Evolutionary conservation across 139 green algal genomes (phyloP).

Genomic region (Coccomyxa sp.): DNA sequence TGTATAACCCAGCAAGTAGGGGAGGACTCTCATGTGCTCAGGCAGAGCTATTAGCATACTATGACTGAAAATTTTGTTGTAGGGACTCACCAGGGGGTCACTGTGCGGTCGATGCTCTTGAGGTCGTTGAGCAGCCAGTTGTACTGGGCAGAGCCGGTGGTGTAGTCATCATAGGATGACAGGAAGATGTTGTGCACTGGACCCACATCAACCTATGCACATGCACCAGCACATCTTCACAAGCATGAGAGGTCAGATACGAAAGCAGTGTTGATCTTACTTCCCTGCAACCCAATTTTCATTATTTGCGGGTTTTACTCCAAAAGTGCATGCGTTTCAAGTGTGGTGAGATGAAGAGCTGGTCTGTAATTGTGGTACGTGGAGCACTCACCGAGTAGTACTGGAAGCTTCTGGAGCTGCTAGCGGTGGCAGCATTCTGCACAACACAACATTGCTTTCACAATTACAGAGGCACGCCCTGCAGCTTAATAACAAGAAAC

Average conservation of each 20-base stretch:
- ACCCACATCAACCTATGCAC: neutral
- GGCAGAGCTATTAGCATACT: too few species aligned
- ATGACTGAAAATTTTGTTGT: neutral
- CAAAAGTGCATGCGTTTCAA: too few species aligned
- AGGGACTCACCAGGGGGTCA: neutral
- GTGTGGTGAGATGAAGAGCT: too few species aligned
- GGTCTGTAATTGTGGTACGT: neutral
- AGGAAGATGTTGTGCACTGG: slow-evolving; percentile 12
- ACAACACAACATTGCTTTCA: too few species aligned
- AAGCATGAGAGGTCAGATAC: too few species aligned
- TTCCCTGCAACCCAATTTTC: too few species aligned
- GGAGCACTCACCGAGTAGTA: neutral
- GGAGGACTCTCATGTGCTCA: too few species aligned
- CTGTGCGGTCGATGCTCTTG: neutral
- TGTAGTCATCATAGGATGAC: slow-evolving; percentile 1
- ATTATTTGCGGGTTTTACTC: too few species aligned
- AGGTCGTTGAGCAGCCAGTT: slow-evolving; percentile 13
- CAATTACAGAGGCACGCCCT: too few species aligned
- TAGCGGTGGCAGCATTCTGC: neutral
- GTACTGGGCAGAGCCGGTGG: neutral
- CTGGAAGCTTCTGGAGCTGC: neutral
- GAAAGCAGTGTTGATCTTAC: too few species aligned
- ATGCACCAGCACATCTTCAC: neutral
- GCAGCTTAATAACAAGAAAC: too few species aligned
- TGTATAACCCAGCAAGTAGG: too few species aligned